Conservation (phyloP, 2,329 filamentous ascomycete genomes). For the Chrysosporium keratinophilum region DNA sequence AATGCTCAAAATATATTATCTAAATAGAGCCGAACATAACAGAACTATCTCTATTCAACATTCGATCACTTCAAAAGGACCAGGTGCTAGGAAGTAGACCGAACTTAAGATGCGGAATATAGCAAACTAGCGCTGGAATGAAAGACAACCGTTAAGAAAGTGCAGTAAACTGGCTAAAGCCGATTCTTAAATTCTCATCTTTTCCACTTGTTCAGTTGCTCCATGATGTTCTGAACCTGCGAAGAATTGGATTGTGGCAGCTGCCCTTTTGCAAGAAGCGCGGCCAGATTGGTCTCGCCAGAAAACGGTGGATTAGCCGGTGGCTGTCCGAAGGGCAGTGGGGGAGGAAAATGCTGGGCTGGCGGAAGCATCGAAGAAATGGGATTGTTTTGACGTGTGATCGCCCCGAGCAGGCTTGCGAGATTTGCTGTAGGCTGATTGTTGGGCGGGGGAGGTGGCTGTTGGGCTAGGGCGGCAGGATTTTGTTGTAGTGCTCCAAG, state of each 20-base stretch:
- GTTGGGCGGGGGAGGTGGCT: conserved; percentile 10
- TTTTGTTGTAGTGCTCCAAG: conserved; percentile 49
- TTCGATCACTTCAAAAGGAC: conserved; percentile 19
- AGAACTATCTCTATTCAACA: neutral
- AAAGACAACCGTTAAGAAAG: neutral
- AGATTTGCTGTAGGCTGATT: conserved; percentile 18
- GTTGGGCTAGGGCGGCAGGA: conserved; percentile 30
- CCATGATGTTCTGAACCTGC: conserved; percentile 41
- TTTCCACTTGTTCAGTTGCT: conserved; percentile 39
- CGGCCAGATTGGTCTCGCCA: conserved; percentile 30
- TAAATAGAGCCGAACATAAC: neutral
- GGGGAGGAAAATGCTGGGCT: neutral
- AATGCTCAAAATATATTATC: neutral
- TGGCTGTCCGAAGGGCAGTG: conserved; percentile 11
- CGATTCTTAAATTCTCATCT: conserved; percentile 18
- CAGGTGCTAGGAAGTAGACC: neutral
- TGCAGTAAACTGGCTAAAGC: neutral
- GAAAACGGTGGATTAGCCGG: conserved; percentile 22
- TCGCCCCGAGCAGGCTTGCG: conserved; percentile 19
- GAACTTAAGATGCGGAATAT: neutral
- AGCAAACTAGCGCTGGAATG: neutral
- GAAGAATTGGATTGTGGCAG: conserved; percentile 19
- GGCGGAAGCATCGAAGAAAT: neutral
- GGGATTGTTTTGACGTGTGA: conserved; percentile 12
- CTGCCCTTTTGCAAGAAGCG: conserved; percentile 19